A percentile compares a stretch with the other conserved stretches of the same genome.
Evolutionary conservation across 2,329 filamentous ascomycete genomes (phyloP).

Genomic region (Trichothecium sympodiale): DNA sequence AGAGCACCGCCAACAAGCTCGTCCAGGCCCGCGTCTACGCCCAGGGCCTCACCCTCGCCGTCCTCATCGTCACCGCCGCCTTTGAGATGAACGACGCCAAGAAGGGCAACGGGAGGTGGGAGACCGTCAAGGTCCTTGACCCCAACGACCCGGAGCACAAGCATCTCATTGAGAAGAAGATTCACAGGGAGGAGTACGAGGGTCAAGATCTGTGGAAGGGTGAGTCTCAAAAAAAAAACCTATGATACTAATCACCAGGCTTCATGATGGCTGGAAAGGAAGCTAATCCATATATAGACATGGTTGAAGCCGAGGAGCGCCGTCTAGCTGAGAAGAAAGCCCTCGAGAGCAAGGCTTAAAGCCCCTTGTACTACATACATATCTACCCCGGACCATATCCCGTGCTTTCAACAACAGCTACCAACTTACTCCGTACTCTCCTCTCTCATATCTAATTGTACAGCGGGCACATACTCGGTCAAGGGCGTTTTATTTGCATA

Average conservation of each 20-base stretch:
- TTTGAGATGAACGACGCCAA: constrained; percentile 73
- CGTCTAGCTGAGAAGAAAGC: constrained; percentile 30
- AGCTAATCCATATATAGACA: constrained; percentile 40
- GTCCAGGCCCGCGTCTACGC: constrained; percentile 93
- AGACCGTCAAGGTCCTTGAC: constrained; percentile 72
- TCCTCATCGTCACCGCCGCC: constrained; percentile 70
- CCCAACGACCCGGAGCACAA: constrained; percentile 75
- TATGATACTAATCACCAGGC: too few relatives aligned
- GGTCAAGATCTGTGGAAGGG: constrained; percentile 91
- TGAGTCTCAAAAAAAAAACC: too few relatives aligned
- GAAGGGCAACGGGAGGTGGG: constrained; percentile 66
- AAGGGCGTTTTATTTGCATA: too few relatives aligned
- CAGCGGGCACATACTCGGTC: too few relatives aligned
- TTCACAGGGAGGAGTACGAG: constrained; percentile 78
- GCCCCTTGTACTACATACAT: too few relatives aligned
- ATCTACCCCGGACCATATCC: too few relatives aligned
- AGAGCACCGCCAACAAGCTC: constrained; percentile 71
- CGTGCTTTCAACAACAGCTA: too few relatives aligned
- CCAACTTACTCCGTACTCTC: too few relatives aligned
- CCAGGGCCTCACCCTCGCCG: constrained; percentile 76
- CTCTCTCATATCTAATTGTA: too few relatives aligned
- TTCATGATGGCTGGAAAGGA: too few relatives aligned
- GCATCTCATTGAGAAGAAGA: constrained; percentile 73
- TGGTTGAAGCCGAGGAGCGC: constrained; percentile 71
- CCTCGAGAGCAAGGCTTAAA: too few relatives aligned